Conservation (phyloP, 228 moss, liverwort and hornwort species). For the Sphagnum magellanicum region DNA sequence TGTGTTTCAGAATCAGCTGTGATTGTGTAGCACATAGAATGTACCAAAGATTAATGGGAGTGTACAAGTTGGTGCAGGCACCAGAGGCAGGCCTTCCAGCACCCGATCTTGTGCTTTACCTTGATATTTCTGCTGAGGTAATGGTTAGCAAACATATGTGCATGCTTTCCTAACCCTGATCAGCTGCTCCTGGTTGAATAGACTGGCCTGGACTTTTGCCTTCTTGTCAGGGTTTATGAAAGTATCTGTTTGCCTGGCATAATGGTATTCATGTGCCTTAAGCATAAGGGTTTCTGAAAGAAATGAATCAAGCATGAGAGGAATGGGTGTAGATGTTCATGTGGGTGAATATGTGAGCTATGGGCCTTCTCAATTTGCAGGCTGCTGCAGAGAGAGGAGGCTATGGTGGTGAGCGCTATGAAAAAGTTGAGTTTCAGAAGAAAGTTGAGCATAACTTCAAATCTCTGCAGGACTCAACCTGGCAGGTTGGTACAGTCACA, state of each 20-base stretch:
- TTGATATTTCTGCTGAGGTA: conserved; percentile 85
- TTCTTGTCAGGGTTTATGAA: too few relatives aligned
- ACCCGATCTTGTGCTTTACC: conserved; percentile 88
- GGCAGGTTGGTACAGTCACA: conserved; percentile 37
- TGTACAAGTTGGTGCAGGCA: conserved; percentile 29
- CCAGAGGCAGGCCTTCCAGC: conserved; percentile 86
- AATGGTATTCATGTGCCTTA: too few relatives aligned
- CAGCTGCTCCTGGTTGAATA: neutral
- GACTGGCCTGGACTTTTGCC: too few relatives aligned
- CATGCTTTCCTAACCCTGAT: neutral
- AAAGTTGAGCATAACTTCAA: conserved; percentile 63
- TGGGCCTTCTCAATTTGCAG: conserved; percentile 14
- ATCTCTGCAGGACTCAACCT: conserved; percentile 57
- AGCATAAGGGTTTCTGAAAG: too few relatives aligned
- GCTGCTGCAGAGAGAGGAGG: conserved; percentile 82
- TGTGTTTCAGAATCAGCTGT: neutral
- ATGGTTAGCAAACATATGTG: neutral
- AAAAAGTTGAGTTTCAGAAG: conserved; percentile 81
- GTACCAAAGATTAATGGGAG: neutral
- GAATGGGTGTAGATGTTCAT: too few relatives aligned
- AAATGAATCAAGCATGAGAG: too few relatives aligned
- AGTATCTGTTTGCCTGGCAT: too few relatives aligned
- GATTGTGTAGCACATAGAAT: neutral
- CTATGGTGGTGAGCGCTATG: conserved; percentile 87
- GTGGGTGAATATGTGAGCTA: too few relatives aligned